These are phyloP conservation scores for Helenozyma baotianmanensis DNA, from an alignment of 805 yeast genomes.

Conservation along the genomic window DNA sequence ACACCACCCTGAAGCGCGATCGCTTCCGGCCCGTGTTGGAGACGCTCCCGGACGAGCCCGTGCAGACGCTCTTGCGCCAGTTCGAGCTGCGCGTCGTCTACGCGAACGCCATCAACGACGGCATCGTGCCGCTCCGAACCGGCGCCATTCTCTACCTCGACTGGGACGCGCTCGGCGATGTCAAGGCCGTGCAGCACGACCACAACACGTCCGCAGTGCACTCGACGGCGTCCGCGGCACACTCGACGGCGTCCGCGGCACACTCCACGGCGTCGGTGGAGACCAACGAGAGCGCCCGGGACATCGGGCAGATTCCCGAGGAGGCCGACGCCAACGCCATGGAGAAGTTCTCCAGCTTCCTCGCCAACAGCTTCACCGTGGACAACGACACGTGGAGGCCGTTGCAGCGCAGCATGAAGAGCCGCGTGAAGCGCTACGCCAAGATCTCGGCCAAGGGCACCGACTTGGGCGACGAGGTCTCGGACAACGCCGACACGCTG, in stretches of 20 bases:
- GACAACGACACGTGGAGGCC: conserved; percentile 5
- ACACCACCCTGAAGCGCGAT: conserved; percentile 5
- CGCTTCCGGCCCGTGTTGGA: conserved; percentile 30
- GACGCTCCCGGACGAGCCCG: conserved; percentile 36
- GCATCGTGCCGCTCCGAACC: conserved; percentile 43
- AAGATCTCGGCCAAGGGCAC: conserved; percentile 18
- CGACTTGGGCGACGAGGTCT: conserved; percentile 4
- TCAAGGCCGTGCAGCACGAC: conserved; percentile 21
- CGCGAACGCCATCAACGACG: conserved; percentile 44
- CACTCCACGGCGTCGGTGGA: conserved; percentile 5
- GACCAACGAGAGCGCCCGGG: conserved; percentile 10
- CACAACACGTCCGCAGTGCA: conserved; percentile 4
- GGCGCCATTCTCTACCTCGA: conserved; percentile 39
- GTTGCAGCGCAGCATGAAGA: conserved; percentile 6
- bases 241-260: too few relatives aligned
- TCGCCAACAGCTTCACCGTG: conserved; percentile 10
- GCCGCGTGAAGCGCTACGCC: conserved; percentile 10
- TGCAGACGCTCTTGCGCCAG: conserved; percentile 24
- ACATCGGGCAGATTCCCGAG: conserved; percentile 32
- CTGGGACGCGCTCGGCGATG: conserved; percentile 40
- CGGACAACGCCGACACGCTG: conserved; percentile 1
- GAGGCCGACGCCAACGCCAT: conserved; percentile 11
- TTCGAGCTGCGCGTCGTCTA: conserved; percentile 35
- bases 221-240: too few relatives aligned
- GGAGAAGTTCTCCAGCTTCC: conserved; percentile 11